Base-by-base conservation (phyloP, 495 filamentous ascomycete species). In the Aspergillus ostianus region DNA sequence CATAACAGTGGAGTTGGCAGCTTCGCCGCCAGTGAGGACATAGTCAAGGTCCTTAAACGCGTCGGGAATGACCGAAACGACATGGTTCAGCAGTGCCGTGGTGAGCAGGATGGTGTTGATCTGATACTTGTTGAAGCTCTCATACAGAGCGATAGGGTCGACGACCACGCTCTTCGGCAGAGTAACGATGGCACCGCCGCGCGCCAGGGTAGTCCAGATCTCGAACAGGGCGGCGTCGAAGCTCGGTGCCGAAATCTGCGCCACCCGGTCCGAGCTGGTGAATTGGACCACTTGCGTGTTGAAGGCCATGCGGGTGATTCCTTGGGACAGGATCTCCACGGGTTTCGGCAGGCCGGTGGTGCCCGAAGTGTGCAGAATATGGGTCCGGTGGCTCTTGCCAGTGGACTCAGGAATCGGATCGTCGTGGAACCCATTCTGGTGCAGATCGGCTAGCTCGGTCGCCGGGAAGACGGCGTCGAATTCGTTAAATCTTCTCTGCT, bases 331-430 rank as follows among this genome's bases (percentile, higher is more conserved):
- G 47, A 19, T 49, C 19, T 19, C 21, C 8, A 20, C 19, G 18
- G 18, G 19, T n/a, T 49, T 49, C 47, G 47, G 47, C 18, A 49
- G 21, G 19, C 47, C 47, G 18, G 47, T 49, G 19, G 47, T 49
- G 47, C 47, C 47, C 6, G 47, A 49, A 17, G 47, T 49, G 47
- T 49, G 21, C 12, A 26, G 18, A 19, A 49, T 26, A 26, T 49
- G 21, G 47, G 47, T 26, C 47, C 18, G 47, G 18, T 41, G 36
- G 12, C 12, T 17, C 36, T 41, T 41, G 36, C 36, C 36, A 12
- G 36, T 41, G 13, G 36, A 12, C 36, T 8, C 36, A 15, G 36
- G 36, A 41, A 41, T 41, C 10, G 36, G 36, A 41, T 41, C 36
- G 36, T 41, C 36, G 13, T 41, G 36, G 36, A 41, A 41, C 13